Base-by-base conservation (phyloP, 805 yeast genomes). In the Ogataea philodendri region DNA sequence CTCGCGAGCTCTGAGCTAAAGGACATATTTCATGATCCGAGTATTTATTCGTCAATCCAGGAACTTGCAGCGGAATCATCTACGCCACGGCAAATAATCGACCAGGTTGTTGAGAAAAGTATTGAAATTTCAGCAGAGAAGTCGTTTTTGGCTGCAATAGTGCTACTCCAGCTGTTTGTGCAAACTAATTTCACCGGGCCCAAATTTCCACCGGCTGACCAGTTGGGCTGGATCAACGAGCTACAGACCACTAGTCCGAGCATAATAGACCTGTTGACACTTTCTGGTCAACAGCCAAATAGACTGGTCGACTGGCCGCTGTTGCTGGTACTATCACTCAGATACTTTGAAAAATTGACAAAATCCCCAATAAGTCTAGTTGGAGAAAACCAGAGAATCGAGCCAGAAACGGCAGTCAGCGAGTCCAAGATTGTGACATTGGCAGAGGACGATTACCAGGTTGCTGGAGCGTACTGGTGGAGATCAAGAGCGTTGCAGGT, bases 131-230 rank as follows among this genome's bases (percentile, higher is more conserved):
- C 31, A 11, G 10, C 15, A 11, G 59, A 59, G 26, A 16, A 44
- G 5, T 8, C 29, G 13, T 23, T 18, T 9, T 18, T 52, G 1
- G 27, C 71, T 11, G 84, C 85, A 3, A 68, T 85, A 41, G 69
- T 82, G 1, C 60, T 77, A 3, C 61, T 86, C 16, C 88, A 87
- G 53, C 54, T 74, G 1, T 89, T 83, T 53, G 63, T 84, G 10
- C 94, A 86, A 55, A 60, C 72, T 32, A 89, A 89, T 57, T 85
- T 71, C 59, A 85, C 95, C 0, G 97, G 97, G 7, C 96, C 96
- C 5, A 69, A 72, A 16, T 51, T 76, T 2, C 69, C 70, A 4
- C 46, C 65, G 15, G 59, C 57, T 6, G 15, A 15, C 2, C 20
- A 29, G n/a, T 14, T 31, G 4, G 51, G 49, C 15, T 36, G 44